Conservation (phyloP, 2,329 filamentous ascomycete species). For the Aquanectria penicillioides region DNA sequence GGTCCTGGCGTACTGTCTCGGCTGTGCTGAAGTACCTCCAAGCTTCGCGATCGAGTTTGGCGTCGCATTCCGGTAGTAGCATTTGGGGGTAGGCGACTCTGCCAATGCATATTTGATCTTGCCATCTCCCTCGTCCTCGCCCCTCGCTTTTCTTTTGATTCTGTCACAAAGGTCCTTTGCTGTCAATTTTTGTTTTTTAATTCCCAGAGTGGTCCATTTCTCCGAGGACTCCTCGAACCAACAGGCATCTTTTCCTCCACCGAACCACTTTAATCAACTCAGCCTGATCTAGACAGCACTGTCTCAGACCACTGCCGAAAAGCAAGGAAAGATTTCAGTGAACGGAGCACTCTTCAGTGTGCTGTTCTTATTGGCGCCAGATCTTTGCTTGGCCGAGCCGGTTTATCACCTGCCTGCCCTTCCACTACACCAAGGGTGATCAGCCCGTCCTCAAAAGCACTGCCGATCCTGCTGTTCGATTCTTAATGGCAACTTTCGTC, state of each 20-base stretch:
- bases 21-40: conserved; percentile 21
- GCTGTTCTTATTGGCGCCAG: neutral
- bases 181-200: conserved; percentile 8
- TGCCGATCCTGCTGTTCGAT: neutral
- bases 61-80: conserved; percentile 19
- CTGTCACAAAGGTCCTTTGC: conserved; percentile 1
- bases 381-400: neutral
- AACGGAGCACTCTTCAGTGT: neutral
- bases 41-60: conserved; percentile 19
- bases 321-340: conserved; percentile 1
- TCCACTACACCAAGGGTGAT: neutral
- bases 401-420: neutral
- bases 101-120: conserved; percentile 28
- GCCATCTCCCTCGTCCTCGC: conserved; percentile 12
- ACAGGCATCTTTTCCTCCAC: conserved; percentile 2
- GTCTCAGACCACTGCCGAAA: neutral
- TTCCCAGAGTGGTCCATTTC: conserved; percentile 7
- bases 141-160: neutral
- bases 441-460: neutral
- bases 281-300: conserved; percentile 2
- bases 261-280: conserved; percentile 6
- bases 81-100: conserved; percentile 12
- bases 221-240: conserved; percentile 6
- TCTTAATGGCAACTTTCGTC: conserved; percentile 20
- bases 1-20: conserved; percentile 23